Conservation (phyloP, 208 protist genomes). For the Plasmodiophora brassicae region DNA sequence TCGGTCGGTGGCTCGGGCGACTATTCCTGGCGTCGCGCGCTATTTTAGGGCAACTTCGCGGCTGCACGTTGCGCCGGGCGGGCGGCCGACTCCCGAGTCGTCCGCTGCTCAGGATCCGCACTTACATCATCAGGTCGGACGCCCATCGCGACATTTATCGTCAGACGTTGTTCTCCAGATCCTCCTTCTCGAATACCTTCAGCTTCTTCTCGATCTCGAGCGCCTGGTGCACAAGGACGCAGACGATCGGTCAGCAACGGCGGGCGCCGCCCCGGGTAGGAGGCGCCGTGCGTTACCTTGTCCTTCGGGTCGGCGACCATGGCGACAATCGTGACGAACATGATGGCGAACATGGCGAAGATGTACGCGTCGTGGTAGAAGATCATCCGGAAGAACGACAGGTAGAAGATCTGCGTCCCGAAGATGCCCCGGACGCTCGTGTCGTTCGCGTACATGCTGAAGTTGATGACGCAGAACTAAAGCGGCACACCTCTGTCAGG, state of each 20-base stretch:
- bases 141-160: too few relatives aligned
- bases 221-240: background rate
- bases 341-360: conserved; percentile 29
- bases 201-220: background rate
- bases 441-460: background rate
- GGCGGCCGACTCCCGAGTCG: too few relatives aligned
- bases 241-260: background rate
- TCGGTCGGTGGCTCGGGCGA: too few relatives aligned
- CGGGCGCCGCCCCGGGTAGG: too few relatives aligned
- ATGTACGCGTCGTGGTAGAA: background rate
- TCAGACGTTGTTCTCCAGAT: too few relatives aligned
- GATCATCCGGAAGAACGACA: conserved; percentile 5
- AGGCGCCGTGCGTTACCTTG: background rate
- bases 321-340: background rate
- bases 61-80: too few relatives aligned
- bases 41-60: too few relatives aligned
- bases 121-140: too few relatives aligned
- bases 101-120: too few relatives aligned
- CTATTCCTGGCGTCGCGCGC: too few relatives aligned
- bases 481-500: background rate
- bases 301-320: conserved; percentile 3
- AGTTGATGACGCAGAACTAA: conserved; percentile 15
- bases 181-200: too few relatives aligned
- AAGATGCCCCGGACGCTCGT: background rate
- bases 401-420: conserved; percentile 30